A percentile compares a stretch with the other conserved stretches of the same genome.
Conservation (phyloP, 108 stramenopile species). For the Fragilariopsis cylindrus region DNA sequence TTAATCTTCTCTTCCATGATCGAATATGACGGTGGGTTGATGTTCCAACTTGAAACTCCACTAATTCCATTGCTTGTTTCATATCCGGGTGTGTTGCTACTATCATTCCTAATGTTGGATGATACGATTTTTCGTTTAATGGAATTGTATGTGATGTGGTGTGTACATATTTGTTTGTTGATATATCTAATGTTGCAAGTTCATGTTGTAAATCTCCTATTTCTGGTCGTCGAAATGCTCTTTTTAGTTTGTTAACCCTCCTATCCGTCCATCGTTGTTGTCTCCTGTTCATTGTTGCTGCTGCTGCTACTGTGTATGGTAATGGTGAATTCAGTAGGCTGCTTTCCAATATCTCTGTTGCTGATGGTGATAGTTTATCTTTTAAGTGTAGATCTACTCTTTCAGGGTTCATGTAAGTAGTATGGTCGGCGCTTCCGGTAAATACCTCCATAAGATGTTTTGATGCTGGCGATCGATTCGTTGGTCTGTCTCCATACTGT, state of each 20-base stretch:
- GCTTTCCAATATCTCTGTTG: neutral
- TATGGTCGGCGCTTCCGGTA: neutral
- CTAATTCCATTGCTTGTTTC: neutral
- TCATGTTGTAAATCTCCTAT: too few species aligned
- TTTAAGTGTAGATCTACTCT: neutral
- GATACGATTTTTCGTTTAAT: neutral
- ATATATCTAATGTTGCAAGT: too few species aligned
- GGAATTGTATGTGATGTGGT: too few species aligned
- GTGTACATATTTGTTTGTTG: too few species aligned
- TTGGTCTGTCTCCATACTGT: slow-evolving; percentile 5
- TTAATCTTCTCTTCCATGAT: slow-evolving; percentile 5
- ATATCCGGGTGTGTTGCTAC: neutral
- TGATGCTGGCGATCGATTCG: neutral
- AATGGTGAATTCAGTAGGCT: neutral
- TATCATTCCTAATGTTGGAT: slow-evolving; percentile 1
- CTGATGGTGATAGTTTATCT: neutral
- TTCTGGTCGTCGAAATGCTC: too few species aligned
- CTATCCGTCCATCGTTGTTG: neutral
- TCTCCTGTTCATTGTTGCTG: neutral
- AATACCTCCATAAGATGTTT: slow-evolving; percentile 6
- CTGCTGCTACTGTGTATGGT: neutral
- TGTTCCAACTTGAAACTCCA: neutral
- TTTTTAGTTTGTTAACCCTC: too few species aligned
- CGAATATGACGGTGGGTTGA: neutral
- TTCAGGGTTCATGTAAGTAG: neutral